Evolutionary conservation across 2,329 filamentous ascomycete genomes (phyloP), one percentile per base, ranked within the genome.

Genomic region (Rutstroemia sp.): DNA sequence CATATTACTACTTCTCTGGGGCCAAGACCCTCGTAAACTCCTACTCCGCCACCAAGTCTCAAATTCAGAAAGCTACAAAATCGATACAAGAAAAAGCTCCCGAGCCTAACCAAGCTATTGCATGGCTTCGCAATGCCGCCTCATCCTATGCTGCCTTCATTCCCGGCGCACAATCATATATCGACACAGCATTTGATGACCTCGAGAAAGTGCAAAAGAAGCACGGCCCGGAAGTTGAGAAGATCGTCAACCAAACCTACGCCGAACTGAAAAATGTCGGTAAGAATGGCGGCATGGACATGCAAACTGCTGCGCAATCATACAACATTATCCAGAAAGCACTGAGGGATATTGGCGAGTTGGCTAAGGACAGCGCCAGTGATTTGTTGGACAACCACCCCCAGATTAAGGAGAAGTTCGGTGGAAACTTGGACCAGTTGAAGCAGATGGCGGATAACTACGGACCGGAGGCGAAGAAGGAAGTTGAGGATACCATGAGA

Each of bases 381-480:
- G 82, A 89, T 60, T 80, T 91, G 44, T 69, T 90, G 51, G 78
- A 89, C 65, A 88, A 89, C 67, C 87, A 91, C 68, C 88, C 88
- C 0, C 71, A 86, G 63, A 65, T 89, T 19, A 89, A 88, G 75
- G 79, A 89, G 67, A 85, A 87, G 72, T 72, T 90, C 8, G 87
- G 87, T 14, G 82, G 80, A 10, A 83, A 80, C 63, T 71, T 88
- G 46, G 80, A 88, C 50, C 79, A 87, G 68, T 73, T 91, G 50
- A 87, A 88, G 77, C 70, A 83, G 62, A 77, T 89, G 70, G 83
- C 83, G 25, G 80, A 89, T 14, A 75, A 82, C 58, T 86, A 87
- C 64, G 88, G 88, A 0, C 87, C 87, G 0, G 84, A 90, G 67
- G 87, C 85, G 0, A 88, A 89, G 78, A 84, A 89, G 76, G 79